Evolutionary conservation across 306 rosid species (phyloP), one percentile per base, ranked within the genome.

Genomic region (Arachis stenosperma): DNA sequence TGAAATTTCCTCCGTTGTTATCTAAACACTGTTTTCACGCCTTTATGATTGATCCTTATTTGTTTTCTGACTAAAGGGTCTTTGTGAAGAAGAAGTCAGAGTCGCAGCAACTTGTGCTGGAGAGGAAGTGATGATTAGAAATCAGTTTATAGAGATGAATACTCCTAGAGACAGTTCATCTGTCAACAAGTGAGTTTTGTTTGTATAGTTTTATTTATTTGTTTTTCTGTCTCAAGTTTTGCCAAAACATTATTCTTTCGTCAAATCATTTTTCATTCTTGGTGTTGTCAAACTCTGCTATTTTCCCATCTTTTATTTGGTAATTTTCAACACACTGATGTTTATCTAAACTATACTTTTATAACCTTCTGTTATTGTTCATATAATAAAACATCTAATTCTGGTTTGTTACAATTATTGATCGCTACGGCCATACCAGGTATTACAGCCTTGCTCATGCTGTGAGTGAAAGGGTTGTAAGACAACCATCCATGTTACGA

Each of bases 81-180:
- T 94, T 67, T 89, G 96, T 6, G 98, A 94, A 86, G 98, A 94
- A 89, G 98, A 94, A 89, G 95, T 94, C 70, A 88, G 96, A 87
- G 90, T 72, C 0, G 96, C 95, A 61, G 96, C 98, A 39, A 80
- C 96, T 72, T 94, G 97, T 91, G 98, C 98, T 69, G 97, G 98
- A 70, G 95, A 94, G 71, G 98, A 94, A 87, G 96, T 91, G 78
- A 82, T 88, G 92, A 94, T 94, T 74, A 88, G 98, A 82, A 94
- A 94, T 85, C 92, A 76, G 71, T 94, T 94, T 74, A 84, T 77
- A 76, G 94, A 94, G 82, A 94, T 94, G 98, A 91, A 94, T 88
- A 97, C 96, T 71, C 98, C 97, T 50, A 85, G 75, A 73, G 96
- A 94, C 69, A 78, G 88, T 77, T 90, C 98, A 67, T 94, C 93